phyloP scores from a whole-genome alignment of 306 rosid species.

The Rosa multiflora region DNA sequence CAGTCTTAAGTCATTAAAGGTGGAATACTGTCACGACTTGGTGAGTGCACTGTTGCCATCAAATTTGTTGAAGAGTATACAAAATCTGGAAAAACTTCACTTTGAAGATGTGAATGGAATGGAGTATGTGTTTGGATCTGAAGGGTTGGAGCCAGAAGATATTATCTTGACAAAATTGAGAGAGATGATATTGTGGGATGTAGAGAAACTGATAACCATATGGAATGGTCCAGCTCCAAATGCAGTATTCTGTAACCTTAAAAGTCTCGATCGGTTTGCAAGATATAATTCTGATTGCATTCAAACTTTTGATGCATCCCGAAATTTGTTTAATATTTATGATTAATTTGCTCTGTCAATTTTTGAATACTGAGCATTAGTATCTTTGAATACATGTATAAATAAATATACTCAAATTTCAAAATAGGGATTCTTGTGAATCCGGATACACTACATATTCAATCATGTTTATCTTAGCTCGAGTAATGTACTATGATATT shows the following conservation, averaged over 20 bases:
- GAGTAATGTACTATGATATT: neutral
- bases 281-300: neutral
- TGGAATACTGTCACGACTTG: constrained; percentile 9
- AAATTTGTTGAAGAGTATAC: neutral
- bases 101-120: neutral
- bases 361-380: too few species aligned
- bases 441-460: neutral
- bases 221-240: too few species aligned
- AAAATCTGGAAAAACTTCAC: constrained; percentile 4
- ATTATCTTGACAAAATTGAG: too few species aligned
- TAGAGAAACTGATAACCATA: too few species aligned
- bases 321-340: too few species aligned
- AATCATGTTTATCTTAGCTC: neutral
- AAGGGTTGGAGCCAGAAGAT: neutral
- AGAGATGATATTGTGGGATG: too few species aligned
- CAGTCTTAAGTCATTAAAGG: constrained; percentile 10
- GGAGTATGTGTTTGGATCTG: constrained; percentile 3
- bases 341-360: too few species aligned
- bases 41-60: constrained; percentile 7
- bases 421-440: neutral
- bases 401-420: too few species aligned
- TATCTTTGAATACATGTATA: too few species aligned
- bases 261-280: neutral
- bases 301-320: too few species aligned
- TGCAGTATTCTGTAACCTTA: too few species aligned